phyloP scores from a whole-genome alignment of 1,284 basidiomycete genomes.

The Somion occarium region DNA sequence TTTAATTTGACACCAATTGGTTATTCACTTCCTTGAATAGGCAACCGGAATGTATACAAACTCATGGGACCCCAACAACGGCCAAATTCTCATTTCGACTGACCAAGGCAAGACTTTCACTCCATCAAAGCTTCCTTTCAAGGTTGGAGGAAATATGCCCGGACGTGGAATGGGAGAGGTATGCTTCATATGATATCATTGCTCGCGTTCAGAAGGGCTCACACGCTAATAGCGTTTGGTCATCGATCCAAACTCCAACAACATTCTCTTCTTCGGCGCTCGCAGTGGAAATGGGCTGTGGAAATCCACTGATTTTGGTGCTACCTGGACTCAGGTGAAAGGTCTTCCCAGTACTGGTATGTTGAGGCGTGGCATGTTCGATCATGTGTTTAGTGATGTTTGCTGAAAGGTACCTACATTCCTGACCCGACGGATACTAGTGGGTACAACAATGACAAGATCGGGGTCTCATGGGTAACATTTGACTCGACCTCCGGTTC shows the following conservation, averaged over 20 bases:
- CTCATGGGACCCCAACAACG: slow-evolving; percentile 61
- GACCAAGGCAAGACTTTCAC: slow-evolving; percentile 55
- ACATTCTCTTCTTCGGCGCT: slow-evolving; percentile 57
- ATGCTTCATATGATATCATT: slow-evolving; percentile 1
- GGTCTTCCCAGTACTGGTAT: slow-evolving; percentile 51
- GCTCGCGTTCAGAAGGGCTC: not conserved
- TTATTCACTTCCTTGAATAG: slow-evolving; percentile 22
- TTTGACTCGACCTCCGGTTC: slow-evolving; percentile 56
- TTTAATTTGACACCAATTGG: not conserved
- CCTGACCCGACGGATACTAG: slow-evolving; percentile 49
- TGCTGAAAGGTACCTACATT: slow-evolving; percentile 43
- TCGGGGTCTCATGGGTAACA: slow-evolving; percentile 61
- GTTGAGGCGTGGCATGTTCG: no score
- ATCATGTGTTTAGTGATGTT: not conserved
- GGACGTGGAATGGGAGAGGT: slow-evolving; percentile 49
- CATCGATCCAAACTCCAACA: slow-evolving; percentile 59
- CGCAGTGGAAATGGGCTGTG: slow-evolving; percentile 59
- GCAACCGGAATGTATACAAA: slow-evolving; percentile 66
- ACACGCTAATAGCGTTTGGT: slow-evolving; percentile 42
- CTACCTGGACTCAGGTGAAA: slow-evolving; percentile 53
- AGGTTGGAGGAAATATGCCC: slow-evolving; percentile 66
- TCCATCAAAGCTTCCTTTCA: slow-evolving; percentile 50
- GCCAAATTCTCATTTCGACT: slow-evolving; percentile 57
- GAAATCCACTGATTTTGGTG: slow-evolving; percentile 56
- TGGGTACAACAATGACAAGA: slow-evolving; percentile 52